A percentile compares a stretch with the other conserved stretches of the same genome.
Evolutionary conservation across 352 stramenopile species (phyloP).

Genomic region (Elongisporangium prolatum): DNA sequence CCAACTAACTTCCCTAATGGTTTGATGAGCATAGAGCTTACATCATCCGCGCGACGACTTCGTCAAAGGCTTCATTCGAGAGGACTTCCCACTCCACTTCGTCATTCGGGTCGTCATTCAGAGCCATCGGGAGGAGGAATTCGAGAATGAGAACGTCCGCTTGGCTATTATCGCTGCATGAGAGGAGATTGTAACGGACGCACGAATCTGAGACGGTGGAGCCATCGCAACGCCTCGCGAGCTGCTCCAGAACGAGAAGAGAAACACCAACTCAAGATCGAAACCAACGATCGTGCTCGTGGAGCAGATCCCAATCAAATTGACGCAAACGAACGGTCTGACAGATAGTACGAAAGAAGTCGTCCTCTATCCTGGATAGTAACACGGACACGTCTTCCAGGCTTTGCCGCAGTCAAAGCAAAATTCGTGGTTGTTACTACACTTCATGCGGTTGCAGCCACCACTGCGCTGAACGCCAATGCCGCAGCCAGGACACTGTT

Average conservation of each 20-base stretch:
- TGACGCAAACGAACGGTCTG: neutral
- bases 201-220: neutral
- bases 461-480: slow-evolving; percentile 45
- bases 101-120: neutral
- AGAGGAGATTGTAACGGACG: neutral
- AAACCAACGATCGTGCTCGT: neutral
- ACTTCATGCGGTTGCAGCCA: slow-evolving; percentile 61
- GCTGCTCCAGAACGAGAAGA: neutral
- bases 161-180: too few relatives aligned
- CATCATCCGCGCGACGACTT: slow-evolving; percentile 44
- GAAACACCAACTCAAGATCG: neutral
- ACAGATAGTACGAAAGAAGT: neutral
- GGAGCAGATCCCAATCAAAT: too few relatives aligned
- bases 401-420: slow-evolving; percentile 36
- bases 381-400: slow-evolving; percentile 40
- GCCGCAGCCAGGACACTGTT: slow-evolving; percentile 70
- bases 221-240: neutral
- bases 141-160: neutral
- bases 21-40: too few relatives aligned
- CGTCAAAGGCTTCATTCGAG: slow-evolving; percentile 35
- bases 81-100: slow-evolving; percentile 23
- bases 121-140: neutral
- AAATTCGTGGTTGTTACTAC: slow-evolving; percentile 57
- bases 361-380: slow-evolving; percentile 2
- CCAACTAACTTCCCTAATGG: too few relatives aligned